Conservation (phyloP, 371 early-diverging fungal species). For the Mortierella sp. region DNA sequence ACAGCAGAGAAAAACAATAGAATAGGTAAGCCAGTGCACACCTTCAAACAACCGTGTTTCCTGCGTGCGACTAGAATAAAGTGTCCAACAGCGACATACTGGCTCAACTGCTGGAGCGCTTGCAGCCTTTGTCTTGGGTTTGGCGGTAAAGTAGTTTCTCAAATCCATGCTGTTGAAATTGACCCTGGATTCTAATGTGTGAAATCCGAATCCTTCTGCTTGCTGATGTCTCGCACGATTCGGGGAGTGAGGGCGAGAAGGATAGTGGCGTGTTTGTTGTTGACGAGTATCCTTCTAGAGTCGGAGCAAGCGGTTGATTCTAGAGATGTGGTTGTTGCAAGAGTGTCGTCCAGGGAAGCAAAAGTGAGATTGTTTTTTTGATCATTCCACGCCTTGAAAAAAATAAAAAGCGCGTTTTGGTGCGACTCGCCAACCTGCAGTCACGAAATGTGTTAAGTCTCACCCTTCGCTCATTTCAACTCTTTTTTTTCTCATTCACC, state of each 20-base stretch:
- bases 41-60: not conserved
- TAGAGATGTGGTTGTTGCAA: not conserved
- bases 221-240: not conserved
- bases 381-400: not conserved
- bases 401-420: slow-evolving; percentile 3
- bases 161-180: slow-evolving; percentile 42
- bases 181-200: not conserved
- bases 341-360: not conserved
- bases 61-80: not conserved
- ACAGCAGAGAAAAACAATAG: not conserved
- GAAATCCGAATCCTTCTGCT: not conserved
- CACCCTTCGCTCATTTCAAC: not conserved
- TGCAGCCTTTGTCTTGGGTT: slow-evolving; percentile 34
- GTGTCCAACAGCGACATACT: not conserved
- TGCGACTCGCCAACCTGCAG: not conserved
- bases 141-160: slow-evolving; percentile 45
- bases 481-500: not conserved
- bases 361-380: not conserved
- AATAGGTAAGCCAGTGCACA: not conserved
- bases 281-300: not conserved
- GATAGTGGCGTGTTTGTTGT: not conserved
- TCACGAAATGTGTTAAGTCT: not conserved
- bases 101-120: slow-evolving; percentile 13
- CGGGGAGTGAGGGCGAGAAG: not conserved
- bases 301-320: not conserved